A percentile compares a stretch with the other conserved stretches of the same genome.
These are phyloP conservation scores for Candida smagusa DNA, from an alignment of 1,139 yeast genomes.

Conservation along the genomic window DNA sequence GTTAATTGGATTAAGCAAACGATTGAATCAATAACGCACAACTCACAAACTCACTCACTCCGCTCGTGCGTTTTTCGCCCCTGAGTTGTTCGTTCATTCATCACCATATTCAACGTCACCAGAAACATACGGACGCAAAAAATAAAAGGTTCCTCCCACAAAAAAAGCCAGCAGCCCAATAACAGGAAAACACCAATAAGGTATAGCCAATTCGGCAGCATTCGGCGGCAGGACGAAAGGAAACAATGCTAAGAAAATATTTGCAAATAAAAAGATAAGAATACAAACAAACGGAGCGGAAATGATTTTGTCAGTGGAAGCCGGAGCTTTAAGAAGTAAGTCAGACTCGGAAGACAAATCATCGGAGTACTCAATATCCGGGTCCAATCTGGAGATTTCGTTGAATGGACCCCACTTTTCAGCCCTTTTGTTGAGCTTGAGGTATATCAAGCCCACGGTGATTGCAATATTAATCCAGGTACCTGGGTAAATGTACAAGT, in stretches of 20 bases:
- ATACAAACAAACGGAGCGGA: conserved; percentile 32
- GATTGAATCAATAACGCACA: too few relatives aligned
- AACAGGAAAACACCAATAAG: conserved; percentile 58
- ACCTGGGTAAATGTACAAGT: conserved; percentile 49
- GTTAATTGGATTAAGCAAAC: too few relatives aligned
- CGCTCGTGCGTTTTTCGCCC: not conserved
- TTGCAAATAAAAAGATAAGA: conserved; percentile 42
- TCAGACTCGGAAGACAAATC: conserved; percentile 5
- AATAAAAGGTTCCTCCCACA: conserved; percentile 39
- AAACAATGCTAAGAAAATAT: conserved; percentile 50
- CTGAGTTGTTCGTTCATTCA: too few relatives aligned
- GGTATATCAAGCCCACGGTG: conserved; percentile 39
- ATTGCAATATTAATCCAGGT: conserved; percentile 48
- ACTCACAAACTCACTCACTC: too few relatives aligned
- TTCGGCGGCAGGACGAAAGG: conserved; percentile 57
- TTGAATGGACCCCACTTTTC: conserved; percentile 35
- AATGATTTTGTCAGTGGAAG: conserved; percentile 9
- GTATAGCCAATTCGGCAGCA: conserved; percentile 28
- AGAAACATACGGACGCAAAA: conserved; percentile 8
- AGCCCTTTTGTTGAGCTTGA: conserved; percentile 26
- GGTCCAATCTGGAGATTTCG: conserved; percentile 8
- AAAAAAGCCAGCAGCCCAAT: conserved; percentile 48
- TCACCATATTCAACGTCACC: conserved; percentile 12
- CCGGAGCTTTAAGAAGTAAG: conserved; percentile 2
- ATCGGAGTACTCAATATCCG: conserved; percentile 7